Base-by-base conservation (phyloP, 2,329 filamentous ascomycete species). In the Colletotrichum karsti region DNA sequence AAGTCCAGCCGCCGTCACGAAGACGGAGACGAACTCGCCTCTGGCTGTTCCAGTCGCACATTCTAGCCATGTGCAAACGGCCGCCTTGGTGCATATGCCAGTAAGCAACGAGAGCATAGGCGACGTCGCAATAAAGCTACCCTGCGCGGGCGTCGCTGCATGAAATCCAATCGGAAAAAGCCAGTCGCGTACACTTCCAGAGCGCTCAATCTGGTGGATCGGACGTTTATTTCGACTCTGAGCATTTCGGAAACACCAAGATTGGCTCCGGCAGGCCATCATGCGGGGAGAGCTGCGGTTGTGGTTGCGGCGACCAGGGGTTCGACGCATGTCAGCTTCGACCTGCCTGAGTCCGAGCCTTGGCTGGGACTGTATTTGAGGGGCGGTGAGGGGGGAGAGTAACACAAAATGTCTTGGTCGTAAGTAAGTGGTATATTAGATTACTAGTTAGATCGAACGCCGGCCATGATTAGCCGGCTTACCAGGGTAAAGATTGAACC, bases 91-190 rank as follows among this genome's bases (percentile, higher is more conserved):
- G 61, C 54, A 64, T 64, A 59, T 59, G 44, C 41, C 33, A 59
- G 54, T 64, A n/a, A 59, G 54, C 54, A 41, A 28, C 18, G 12
- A 5, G 13, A 33, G 15, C 44, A 9, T 59, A 53, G 35, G 44
- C 61, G 61, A 64, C 33, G 54, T 64, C 20, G 33, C 44, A 64
- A 8, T 35, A 7, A 20, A 26, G 54, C 39, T 15, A 59, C 54
- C 33, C 33, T 15, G 55, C 39, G 12, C 61, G 26, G 54, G 22
- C 13, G 10, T 28, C 24, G n/a, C 24, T 12, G 35, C 42, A 44
- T 18, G 42, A n/a, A 46, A 18, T 15, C 61, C 54, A 64, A 64
- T 64, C 42, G 61, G 61, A 59, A 64, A 1, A 2, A 50, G 33
- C 15, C 37, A 13, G 13, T 9, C 26, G 22, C 10, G 15, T 6